Evolutionary conservation across 129 eudicot species (phyloP), one percentile per base, ranked within the genome.

Genomic region (Dittrichia graveolens): DNA sequence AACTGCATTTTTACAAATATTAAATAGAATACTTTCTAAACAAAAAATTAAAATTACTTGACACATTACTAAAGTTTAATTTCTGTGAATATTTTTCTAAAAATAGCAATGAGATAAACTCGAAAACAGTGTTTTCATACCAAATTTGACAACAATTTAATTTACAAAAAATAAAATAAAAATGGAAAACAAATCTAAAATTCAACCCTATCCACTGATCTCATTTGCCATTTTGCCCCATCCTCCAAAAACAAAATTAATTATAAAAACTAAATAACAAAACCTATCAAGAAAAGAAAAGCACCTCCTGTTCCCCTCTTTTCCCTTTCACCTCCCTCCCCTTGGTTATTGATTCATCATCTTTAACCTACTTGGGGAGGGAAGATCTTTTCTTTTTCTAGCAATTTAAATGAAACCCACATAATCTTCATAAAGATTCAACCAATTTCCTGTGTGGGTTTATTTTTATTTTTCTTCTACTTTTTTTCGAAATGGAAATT

Each of bases 401-500:
- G 7, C 38, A 46, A 65, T 39, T 4, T 62, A 47, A 54, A 8
- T 49, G 40, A 47, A 61, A 34, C 71, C 58, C 79, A 68, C 55
- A 6, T 34, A 14, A 55, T 64, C 48, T 69, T 38, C 4, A 45
- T 57, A 13, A 57, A 37, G 42, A 76, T 75, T 43, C 11, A 67
- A 47, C 57, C 59, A 40, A 15, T 75, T 63, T 59, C 18, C 35
- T 40, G 52, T 66, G 40, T 66, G 80, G 80, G 77, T 70, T 19
- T 52, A 42, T 16, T 9, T 37, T 15, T 3, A 15, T 19, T 37
- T 42, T 31, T 58, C 10, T 6, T 48, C 14, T 40, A n/a, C 5
- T 10, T 5, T 38, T 59, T 46, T n/a, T 8, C 35, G 73, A 59
- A 39, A 88, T 88, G 95, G 95, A 88, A 62, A 61, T 81, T 49